phyloP scores from a whole-genome alignment of 192 early-diverging fungal genomes.

The Allomyces macrogynus region DNA sequence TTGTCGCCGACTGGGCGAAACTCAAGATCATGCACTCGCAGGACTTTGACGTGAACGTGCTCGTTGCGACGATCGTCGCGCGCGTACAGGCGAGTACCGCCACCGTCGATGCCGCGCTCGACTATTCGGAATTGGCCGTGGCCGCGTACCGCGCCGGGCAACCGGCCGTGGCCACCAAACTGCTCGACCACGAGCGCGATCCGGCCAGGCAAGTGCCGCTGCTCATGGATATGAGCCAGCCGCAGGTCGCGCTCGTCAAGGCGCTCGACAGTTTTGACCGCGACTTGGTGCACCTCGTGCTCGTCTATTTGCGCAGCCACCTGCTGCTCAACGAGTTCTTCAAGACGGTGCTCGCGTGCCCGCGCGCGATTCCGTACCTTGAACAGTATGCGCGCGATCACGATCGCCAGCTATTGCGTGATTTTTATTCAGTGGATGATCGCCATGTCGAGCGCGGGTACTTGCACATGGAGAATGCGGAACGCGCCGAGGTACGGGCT shows the following conservation, averaged over 20 bases:
- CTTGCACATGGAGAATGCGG: slow-evolving; percentile 12
- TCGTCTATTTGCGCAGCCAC: slow-evolving; percentile 77
- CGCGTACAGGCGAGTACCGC: too few relatives aligned
- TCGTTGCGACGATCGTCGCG: too few relatives aligned
- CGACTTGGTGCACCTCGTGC: slow-evolving; percentile 82
- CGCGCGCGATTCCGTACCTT: slow-evolving; percentile 61
- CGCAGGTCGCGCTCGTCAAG: slow-evolving; percentile 65
- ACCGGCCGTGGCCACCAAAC: slow-evolving; percentile 9
- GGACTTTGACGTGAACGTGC: slow-evolving; percentile 46
- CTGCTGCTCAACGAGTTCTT: slow-evolving; percentile 75
- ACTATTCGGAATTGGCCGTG: too few relatives aligned
- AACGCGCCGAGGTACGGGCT: too few relatives aligned
- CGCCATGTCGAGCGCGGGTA: slow-evolving; percentile 39
- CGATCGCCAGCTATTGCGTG: slow-evolving; percentile 52
- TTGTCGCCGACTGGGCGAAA: neutral
- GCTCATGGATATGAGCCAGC: slow-evolving; percentile 79
- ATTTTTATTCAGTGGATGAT: slow-evolving; percentile 98
- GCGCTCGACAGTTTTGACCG: slow-evolving; percentile 89
- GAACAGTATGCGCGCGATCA: slow-evolving; percentile 65
- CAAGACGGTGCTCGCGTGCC: slow-evolving; percentile 54
- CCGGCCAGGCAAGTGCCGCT: slow-evolving; percentile 88
- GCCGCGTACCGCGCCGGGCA: too few relatives aligned
- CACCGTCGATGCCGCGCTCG: too few relatives aligned
- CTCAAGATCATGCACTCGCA: slow-evolving; percentile 53
- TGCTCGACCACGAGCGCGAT: slow-evolving; percentile 84